These are phyloP conservation scores for Yamagishiella unicocca DNA, from an alignment of 139 green algal genomes.

Conservation along the genomic window DNA sequence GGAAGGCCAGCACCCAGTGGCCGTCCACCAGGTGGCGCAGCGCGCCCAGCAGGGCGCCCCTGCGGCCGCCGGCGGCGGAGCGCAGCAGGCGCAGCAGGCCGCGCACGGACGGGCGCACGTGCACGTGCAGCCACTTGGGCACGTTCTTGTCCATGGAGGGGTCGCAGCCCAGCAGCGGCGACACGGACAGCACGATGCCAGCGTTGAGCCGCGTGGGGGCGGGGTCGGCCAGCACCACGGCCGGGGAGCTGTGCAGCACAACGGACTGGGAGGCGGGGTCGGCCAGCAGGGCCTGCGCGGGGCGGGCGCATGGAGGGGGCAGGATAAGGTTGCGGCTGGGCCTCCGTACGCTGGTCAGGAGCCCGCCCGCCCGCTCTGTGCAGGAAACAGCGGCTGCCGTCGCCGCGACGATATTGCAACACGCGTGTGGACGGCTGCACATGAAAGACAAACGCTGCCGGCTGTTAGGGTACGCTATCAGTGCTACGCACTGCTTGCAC, in stretches of 20 bases:
- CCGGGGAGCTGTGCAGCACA: slow-evolving; percentile 62
- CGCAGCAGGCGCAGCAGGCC: slow-evolving; percentile 71
- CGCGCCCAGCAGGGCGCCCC: slow-evolving; percentile 62
- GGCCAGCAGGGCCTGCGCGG: neutral
- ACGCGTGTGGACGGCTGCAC: too few species aligned
- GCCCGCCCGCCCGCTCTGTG: too few species aligned
- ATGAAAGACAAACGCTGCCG: too few species aligned
- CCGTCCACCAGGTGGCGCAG: slow-evolving; percentile 81
- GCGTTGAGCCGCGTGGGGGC: slow-evolving; percentile 59
- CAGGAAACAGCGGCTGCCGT: too few species aligned
- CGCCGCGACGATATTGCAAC: too few species aligned
- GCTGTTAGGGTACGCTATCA: too few species aligned
- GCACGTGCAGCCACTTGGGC: slow-evolving; percentile 84
- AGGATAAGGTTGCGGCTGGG: neutral
- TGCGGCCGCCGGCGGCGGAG: slow-evolving; percentile 39
- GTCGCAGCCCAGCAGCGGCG: slow-evolving; percentile 79
- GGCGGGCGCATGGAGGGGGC: neutral
- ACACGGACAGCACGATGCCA: slow-evolving; percentile 79
- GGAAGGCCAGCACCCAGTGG: slow-evolving; percentile 90
- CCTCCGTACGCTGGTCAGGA: too few species aligned
- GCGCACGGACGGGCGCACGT: slow-evolving; percentile 79
- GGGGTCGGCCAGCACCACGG: slow-evolving; percentile 79
- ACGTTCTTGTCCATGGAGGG: slow-evolving; percentile 72
- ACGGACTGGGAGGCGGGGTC: neutral
- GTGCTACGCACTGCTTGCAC: too few species aligned